phyloP scores from a whole-genome alignment of 305 asterid genomes.

The Lippia alba region DNA sequence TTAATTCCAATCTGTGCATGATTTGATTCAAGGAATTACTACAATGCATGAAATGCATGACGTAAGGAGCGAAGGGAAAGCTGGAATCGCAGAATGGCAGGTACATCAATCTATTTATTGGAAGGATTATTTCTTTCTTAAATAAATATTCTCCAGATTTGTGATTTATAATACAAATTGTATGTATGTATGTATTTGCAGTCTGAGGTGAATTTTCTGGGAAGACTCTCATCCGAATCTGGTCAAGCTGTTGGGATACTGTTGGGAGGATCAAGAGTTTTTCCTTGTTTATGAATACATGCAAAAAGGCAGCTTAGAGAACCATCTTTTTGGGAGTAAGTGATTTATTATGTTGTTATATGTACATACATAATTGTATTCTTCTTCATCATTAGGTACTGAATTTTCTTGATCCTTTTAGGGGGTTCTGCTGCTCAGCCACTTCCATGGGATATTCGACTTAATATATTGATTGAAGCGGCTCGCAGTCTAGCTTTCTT shows the following conservation, averaged over 20 bases:
- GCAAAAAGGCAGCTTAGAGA: slow-evolving; percentile 56
- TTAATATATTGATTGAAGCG: slow-evolving; percentile 67
- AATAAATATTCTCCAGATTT: too few species aligned
- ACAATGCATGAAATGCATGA: too few species aligned
- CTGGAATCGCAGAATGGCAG: too few species aligned
- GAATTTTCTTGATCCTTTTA: slow-evolving; percentile 29
- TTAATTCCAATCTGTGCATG: background rate
- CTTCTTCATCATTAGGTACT: background rate
- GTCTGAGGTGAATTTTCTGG: slow-evolving; percentile 58
- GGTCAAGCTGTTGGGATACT: slow-evolving; percentile 52
- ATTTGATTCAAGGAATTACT: too few species aligned
- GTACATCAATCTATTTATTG: too few species aligned
- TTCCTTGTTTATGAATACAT: slow-evolving; percentile 54
- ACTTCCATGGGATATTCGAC: slow-evolving; percentile 74
- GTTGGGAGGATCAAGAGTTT: slow-evolving; percentile 39
- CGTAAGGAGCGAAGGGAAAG: too few species aligned
- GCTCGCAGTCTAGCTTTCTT: slow-evolving; percentile 75
- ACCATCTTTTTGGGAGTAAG: slow-evolving; percentile 55
- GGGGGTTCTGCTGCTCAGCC: slow-evolving; percentile 87
- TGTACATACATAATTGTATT: background rate
- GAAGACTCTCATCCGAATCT: slow-evolving; percentile 49
- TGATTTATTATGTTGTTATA: background rate
- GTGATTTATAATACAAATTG: too few species aligned
- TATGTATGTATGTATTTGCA: slow-evolving; percentile 20
- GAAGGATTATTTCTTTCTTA: too few species aligned